Evolutionary conservation across 495 filamentous ascomycete species (phyloP), one percentile per base, ranked within the genome.

Genomic region (Penicillium steckii): DNA sequence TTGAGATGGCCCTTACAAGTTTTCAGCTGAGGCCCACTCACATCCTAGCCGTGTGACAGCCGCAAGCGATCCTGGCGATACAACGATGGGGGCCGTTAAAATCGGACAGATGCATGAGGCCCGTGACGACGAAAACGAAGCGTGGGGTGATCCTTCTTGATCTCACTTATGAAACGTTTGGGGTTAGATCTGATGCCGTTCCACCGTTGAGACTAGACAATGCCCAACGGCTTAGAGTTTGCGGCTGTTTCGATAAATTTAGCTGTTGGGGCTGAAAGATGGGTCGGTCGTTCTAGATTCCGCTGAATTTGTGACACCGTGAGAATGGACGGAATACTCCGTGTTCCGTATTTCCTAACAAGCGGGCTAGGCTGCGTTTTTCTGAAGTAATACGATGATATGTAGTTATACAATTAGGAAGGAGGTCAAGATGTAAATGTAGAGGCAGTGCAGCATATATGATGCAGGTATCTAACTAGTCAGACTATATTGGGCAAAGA

Each of bases 391-490:
- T n/a, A n/a, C n/a, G n/a, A n/a, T n/a, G n/a, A n/a, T n/a, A n/a
- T n/a, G n/a, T n/a, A n/a, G n/a, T n/a, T n/a, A n/a, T n/a, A n/a
- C n/a, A n/a, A n/a, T n/a, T n/a, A n/a, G n/a, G 33, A 3, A 37
- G 33, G 5, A 27, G 10, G 33, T 15, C 33, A 24, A 29, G 17
- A 41, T 12, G 21, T 23, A 41, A 19, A 41, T 17, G 9, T 19
- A 41, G 21, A 41, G 33, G n/a, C 33, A 37, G 33, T 37, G 33
- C 15, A 37, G 38, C 18, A 41, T 21, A 8, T 23, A 41, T 41
- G 38, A 41, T 41, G 33, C 33, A 59, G 51, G 52, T 55, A 55
- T 55, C 52, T 55, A 55, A 21, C 37, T 47, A 45, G 46, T 29
- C 22, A 15, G 10, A 24, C 19, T 48, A 40, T 41, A 6, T 8